These are phyloP conservation scores for Avena atlantica DNA, from an alignment of 176 grass and related monocot genomes.

Conservation along the genomic window DNA sequence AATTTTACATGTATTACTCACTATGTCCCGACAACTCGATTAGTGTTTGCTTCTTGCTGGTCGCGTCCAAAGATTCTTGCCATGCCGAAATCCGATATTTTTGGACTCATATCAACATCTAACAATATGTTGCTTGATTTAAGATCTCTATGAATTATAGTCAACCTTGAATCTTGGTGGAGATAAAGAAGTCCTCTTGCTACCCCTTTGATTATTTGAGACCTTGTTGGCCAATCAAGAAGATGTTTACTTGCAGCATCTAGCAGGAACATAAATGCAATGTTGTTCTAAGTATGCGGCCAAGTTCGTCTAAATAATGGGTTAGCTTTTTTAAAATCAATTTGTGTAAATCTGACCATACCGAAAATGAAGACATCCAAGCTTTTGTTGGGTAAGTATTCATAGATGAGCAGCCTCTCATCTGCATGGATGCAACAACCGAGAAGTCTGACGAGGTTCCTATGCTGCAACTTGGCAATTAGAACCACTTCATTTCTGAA, in stretches of 20 bases:
- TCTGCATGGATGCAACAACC: conserved; percentile 55
- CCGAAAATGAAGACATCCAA: conserved; percentile 49
- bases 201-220: conserved; percentile 61
- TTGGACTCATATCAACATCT: conserved; percentile 48
- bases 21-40: conserved; percentile 65
- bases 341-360: background rate
- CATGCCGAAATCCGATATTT: conserved; percentile 79
- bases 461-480: conserved; percentile 55
- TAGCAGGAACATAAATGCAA: background rate
- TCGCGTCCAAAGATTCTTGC: conserved; percentile 64
- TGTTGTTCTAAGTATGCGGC: background rate
- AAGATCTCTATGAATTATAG: conserved; percentile 57
- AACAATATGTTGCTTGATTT: conserved; percentile 53
- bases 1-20: conserved; percentile 21
- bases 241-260: conserved; percentile 41
- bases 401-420: conserved; percentile 55
- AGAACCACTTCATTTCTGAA: conserved; percentile 57
- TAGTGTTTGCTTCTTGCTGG: conserved; percentile 51
- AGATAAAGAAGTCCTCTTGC: conserved; percentile 73
- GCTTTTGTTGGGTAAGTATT: conserved; percentile 53
- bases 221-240: conserved; percentile 59
- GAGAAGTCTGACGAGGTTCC: conserved; percentile 51
- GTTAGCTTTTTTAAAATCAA: too few relatives aligned
- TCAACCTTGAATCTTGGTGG: conserved; percentile 64
- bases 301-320: background rate